phyloP scores from a whole-genome alignment of 768 basidiomycete genomes.

The Rhizopogon sp. region DNA sequence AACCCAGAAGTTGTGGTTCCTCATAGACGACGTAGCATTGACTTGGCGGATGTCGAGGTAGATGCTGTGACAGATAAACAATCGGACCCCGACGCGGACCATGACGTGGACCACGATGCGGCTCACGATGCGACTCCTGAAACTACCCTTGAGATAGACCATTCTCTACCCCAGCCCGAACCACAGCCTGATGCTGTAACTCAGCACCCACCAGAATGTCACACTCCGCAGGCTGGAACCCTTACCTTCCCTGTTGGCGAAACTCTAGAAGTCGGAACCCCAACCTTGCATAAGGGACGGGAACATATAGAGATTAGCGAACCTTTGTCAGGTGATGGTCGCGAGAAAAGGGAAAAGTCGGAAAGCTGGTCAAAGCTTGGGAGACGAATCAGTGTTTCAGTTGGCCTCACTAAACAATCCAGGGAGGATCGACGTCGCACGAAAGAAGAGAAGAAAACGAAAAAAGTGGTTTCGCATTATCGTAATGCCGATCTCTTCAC shows the following conservation, averaged over 20 bases:
- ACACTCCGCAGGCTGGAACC: slow-evolving; percentile 3
- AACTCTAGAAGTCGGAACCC: neutral
- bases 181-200: neutral
- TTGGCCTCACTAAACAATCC: slow-evolving; percentile 37
- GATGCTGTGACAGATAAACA: neutral
- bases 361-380: slow-evolving; percentile 61
- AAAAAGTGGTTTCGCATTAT: slow-evolving; percentile 18
- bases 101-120: slow-evolving; percentile 35
- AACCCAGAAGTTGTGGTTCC: slow-evolving; percentile 17
- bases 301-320: slow-evolving; percentile 14
- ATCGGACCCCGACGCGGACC: neutral
- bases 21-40: slow-evolving; percentile 28
- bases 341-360: slow-evolving; percentile 35
- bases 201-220: neutral
- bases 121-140: slow-evolving; percentile 8
- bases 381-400: slow-evolving; percentile 55
- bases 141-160: neutral
- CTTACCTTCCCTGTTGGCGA: slow-evolving; percentile 12
- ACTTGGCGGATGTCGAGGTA: slow-evolving; percentile 30
- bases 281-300: neutral
- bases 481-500: slow-evolving; percentile 20
- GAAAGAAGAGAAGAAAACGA: slow-evolving; percentile 34
- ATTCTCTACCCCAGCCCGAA: slow-evolving; percentile 29
- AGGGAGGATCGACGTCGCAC: slow-evolving; percentile 19
- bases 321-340: slow-evolving; percentile 27